Evolutionary conservation across 805 yeast genomes (phyloP), one percentile per base, ranked within the genome.

Genomic region (Kuraishia capsulata): DNA sequence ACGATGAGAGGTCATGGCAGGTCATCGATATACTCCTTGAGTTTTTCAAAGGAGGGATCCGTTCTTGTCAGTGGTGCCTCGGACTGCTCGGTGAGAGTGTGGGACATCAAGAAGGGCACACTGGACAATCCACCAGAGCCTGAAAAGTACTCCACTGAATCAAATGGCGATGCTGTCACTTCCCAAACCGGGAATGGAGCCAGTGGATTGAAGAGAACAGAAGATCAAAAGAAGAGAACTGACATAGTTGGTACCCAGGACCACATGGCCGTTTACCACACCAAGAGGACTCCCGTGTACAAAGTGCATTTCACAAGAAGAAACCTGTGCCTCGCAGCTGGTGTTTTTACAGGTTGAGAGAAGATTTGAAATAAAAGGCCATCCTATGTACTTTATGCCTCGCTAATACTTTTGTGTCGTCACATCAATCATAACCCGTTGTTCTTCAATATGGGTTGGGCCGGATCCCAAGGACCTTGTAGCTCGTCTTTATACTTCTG

Each of bases 1-100:
- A 69, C 85, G 8, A 86, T 92, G 97, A 74, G 86, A 41, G 98
- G 98, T 0, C 98, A 92, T 56, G 97, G 96, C 23, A 68, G 85
- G 45, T 75, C 83, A 23, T 78, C 95, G 2, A 81, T 92, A 30
- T 82, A 89, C 57, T 85, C 96, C 4, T 65, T 92, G 43, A 71
- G 83, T 4, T 90, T 87, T 57, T 81, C 90, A 29, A 73, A 74
- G 49, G 97, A 89, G 51, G 97, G 97, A 20, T 77, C 84, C 21
- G 86, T 88, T 0, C 68, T 92, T 33, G 89, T 92, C 4, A 82
- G 95, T 59, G 87, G 94, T 18, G 96, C 94, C 36, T 88, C 94
- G 2, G 98, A 92, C 62, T 78, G 81, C 54, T 79, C 94, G 2
- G 94, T 92, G 3, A 72, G 98, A 47, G 95, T 88, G 3, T 92